Evolutionary conservation across 1,284 basidiomycete species (phyloP), one percentile per base, ranked within the genome.

Genomic region (Pisolithus thermaeus): DNA sequence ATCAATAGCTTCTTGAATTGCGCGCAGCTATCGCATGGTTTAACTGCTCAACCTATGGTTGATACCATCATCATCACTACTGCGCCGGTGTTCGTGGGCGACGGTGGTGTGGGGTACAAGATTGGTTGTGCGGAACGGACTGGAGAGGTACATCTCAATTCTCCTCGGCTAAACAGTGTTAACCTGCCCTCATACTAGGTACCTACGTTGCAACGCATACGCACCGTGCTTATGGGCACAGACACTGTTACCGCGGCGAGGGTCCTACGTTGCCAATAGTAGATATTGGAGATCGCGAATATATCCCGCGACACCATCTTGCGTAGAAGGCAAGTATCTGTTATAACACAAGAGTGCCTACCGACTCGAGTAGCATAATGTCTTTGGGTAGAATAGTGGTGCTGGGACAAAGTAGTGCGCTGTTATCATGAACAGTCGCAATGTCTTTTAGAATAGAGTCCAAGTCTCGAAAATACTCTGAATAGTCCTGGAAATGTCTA

Each of bases 41-140:
- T 47, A 4, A 44, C 43, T n/a, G 53, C 48, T 38, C 46, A 53
- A 14, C 52, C 55, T 22, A 30, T 55, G 12, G 50, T 94, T 4
- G 87, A 96, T 63, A 75, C 76, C 23, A 67, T 96, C 32, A 78
- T 97, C 43, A 72, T 96, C 38, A 97, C 93, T 3, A 78, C 92
- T 27, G 87, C 93, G 4, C 94, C 94, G 0, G 79, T 73, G 22
- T 70, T 93, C 36, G 84, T 97, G 8, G 93, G 93, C 0, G 69
- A 73, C 4, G 74, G 76, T 12, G 93, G 92, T 5, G 67, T 94
- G 1, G 77, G 80, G 2, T 88, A 87, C 53, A 67, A 62, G 39
- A 58, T 60, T 46, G 57, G 51, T 41, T 46, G 48, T 42, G 52
- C 49, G 3, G 52, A 43, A 39, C 38, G 54, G 58, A n/a, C 41